Percentiles rank a stretch among this genome's conserved stretches.
phyloP scores from a whole-genome alignment of 257 asterid species.

The Oldenlandia corymbosa region DNA sequence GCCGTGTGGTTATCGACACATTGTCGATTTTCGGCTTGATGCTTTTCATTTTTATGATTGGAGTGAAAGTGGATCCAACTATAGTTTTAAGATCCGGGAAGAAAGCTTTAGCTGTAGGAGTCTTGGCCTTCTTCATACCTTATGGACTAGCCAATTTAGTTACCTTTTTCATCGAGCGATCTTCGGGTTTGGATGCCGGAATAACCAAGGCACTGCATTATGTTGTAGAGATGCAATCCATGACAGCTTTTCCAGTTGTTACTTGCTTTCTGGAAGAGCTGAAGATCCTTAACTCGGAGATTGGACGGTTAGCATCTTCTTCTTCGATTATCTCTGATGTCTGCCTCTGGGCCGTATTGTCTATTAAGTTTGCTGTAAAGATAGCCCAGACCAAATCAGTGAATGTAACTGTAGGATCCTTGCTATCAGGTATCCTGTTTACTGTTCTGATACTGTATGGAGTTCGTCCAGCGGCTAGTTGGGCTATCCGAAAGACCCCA shows the following conservation, averaged over 20 bases:
- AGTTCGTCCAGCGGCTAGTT: slow-evolving; percentile 52
- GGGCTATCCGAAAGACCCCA: slow-evolving; percentile 52
- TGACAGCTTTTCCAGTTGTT: slow-evolving; percentile 66
- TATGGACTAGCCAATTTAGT: slow-evolving; percentile 38
- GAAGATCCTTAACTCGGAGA: slow-evolving; percentile 60
- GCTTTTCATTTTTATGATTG: slow-evolving; percentile 51
- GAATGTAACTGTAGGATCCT: slow-evolving; percentile 26
- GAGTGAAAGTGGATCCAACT: slow-evolving; percentile 55
- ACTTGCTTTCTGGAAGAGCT: slow-evolving; percentile 61
- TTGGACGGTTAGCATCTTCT: slow-evolving; percentile 63
- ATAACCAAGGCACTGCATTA: slow-evolving; percentile 33
- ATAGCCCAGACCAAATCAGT: slow-evolving; percentile 30
- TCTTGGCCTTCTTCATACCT: slow-evolving; percentile 48
- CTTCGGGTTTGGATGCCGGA: slow-evolving; percentile 36
- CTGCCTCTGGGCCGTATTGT: slow-evolving; percentile 41
- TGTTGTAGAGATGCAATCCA: slow-evolving; percentile 37
- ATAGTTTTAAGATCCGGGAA: slow-evolving; percentile 47
- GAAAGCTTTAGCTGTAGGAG: slow-evolving; percentile 51
- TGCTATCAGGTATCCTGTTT: slow-evolving; percentile 27
- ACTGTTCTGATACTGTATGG: slow-evolving; percentile 29
- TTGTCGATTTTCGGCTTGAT: slow-evolving; percentile 52
- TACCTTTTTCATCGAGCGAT: slow-evolving; percentile 38
- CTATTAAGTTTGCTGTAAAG: slow-evolving; percentile 27
- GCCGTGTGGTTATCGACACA: slow-evolving; percentile 49
- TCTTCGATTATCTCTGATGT: slow-evolving; percentile 53